Evolutionary conservation across 2,329 filamentous ascomycete species (phyloP).

Genomic region (Emergomyces orientalis): DNA sequence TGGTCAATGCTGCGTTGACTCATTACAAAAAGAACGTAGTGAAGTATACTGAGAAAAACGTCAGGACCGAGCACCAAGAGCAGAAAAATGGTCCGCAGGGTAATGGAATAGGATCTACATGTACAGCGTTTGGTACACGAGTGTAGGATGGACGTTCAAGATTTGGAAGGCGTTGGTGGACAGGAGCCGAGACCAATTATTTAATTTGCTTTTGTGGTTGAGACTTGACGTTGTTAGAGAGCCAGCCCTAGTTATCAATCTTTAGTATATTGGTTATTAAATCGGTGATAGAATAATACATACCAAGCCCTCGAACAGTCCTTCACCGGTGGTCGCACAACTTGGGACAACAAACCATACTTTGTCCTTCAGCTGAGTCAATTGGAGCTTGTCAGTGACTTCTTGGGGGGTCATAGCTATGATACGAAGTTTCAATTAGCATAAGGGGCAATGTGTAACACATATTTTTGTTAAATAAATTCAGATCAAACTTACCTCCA

Average conservation of each 20-base stretch:
- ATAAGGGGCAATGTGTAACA: neutral
- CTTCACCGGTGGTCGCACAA: slow-evolving; percentile 72
- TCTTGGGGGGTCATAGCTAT: slow-evolving; percentile 70
- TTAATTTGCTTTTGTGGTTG: slow-evolving; percentile 32
- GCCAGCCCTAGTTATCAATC: slow-evolving; percentile 48
- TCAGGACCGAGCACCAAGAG: neutral
- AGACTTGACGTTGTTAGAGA: slow-evolving; percentile 73
- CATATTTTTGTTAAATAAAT: slow-evolving; percentile 1
- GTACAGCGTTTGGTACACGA: neutral
- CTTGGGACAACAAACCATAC: slow-evolving; percentile 78
- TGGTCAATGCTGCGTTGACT: slow-evolving; percentile 9
- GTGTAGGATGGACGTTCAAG: slow-evolving; percentile 4
- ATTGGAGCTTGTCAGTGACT: slow-evolving; percentile 66
- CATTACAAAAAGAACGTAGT: slow-evolving; percentile 3
- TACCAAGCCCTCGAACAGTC: slow-evolving; percentile 69
- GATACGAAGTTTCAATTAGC: neutral
- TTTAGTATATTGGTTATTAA: neutral
- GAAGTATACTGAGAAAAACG: neutral
- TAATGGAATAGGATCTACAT: neutral
- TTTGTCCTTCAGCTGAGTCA: slow-evolving; percentile 70
- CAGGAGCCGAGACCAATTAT: slow-evolving; percentile 10
- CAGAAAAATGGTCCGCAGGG: neutral
- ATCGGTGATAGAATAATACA: slow-evolving; percentile 17
- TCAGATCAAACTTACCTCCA: slow-evolving; percentile 49
- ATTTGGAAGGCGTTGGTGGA: slow-evolving; percentile 2